These are phyloP conservation scores for Fragilaria crotonensis DNA, from an alignment of 108 stramenopile species.

Conservation along the genomic window DNA sequence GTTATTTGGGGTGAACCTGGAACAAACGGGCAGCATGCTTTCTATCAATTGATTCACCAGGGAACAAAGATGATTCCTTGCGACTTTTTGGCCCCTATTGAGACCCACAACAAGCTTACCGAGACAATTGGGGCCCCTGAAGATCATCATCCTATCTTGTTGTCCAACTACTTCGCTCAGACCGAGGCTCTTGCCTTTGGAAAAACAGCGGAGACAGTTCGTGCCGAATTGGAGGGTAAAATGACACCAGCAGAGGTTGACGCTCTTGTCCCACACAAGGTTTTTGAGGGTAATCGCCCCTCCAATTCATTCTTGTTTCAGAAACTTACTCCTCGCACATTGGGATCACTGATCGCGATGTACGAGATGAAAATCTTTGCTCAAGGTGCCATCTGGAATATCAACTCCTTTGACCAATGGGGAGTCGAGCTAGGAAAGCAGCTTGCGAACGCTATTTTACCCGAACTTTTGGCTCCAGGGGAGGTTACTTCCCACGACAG, in stretches of 20 bases:
- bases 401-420: conserved; percentile 97
- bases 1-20: conserved; percentile 97
- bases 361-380: conserved; percentile 98
- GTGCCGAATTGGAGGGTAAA: conserved; percentile 44
- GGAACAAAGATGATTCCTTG: conserved; percentile 90
- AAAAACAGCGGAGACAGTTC: conserved; percentile 52
- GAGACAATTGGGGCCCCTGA: conserved; percentile 61
- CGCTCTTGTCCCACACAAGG: conserved; percentile 85
- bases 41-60: conserved; percentile 99
- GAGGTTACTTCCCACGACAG: conserved; percentile 64
- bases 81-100: conserved; percentile 92
- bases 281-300: conserved; percentile 97
- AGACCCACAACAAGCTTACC: conserved; percentile 65
- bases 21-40: conserved; percentile 97
- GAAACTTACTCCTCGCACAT: conserved; percentile 70
- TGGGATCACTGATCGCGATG: conserved; percentile 92
- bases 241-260: conserved; percentile 78
- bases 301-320: conserved; percentile 86
- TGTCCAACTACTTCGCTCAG: conserved; percentile 99
- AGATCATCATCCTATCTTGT: conserved; percentile 96
- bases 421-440: conserved; percentile 96
- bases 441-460: conserved; percentile 81
- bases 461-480: conserved; percentile 44
- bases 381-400: conserved; percentile 98
- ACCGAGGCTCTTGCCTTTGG: conserved; percentile 96